These are phyloP conservation scores for Mrakiaceae sp. DNA, from an alignment of 1,284 basidiomycete genomes.

Conservation along the genomic window DNA sequence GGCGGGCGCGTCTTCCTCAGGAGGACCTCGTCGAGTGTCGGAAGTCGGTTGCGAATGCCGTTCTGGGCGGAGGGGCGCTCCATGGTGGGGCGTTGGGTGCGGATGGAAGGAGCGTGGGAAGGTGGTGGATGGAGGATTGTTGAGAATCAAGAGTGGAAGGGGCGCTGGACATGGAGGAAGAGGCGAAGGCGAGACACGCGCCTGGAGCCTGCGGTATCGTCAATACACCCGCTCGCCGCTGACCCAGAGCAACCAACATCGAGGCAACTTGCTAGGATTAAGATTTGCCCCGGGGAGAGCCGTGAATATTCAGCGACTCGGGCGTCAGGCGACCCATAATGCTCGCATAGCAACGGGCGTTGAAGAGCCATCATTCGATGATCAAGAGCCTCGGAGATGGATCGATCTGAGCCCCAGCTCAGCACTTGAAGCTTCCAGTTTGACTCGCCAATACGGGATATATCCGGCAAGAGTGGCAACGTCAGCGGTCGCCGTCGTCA, in stretches of 20 bases:
- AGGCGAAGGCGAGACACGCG: not conserved
- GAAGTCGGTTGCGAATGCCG: slow-evolving; percentile 27
- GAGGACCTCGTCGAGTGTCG: slow-evolving; percentile 65
- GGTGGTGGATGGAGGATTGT: not conserved
- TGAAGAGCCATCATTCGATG: no score
- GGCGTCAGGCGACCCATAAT: no score
- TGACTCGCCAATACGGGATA: no score
- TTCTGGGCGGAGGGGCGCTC: slow-evolving; percentile 6
- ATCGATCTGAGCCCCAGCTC: no score
- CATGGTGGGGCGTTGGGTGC: not conserved
- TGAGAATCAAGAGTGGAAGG: not conserved
- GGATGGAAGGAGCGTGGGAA: not conserved
- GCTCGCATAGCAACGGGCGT: no score
- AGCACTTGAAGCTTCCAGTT: no score
- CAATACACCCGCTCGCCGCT: not conserved
- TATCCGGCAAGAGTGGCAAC: no score
- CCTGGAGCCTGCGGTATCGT: not conserved
- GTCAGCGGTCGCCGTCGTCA: no score
- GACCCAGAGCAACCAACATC: not conserved
- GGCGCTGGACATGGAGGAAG: no score
- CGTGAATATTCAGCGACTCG: no score
- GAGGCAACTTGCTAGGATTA: not conserved
- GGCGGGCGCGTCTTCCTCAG: slow-evolving; percentile 80
- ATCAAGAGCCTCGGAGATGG: no score
- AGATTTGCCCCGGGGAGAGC: no score